These are phyloP conservation scores for Plasmodium coatneyi DNA, from an alignment of 169 alveolate genomes.

Conservation along the genomic window DNA sequence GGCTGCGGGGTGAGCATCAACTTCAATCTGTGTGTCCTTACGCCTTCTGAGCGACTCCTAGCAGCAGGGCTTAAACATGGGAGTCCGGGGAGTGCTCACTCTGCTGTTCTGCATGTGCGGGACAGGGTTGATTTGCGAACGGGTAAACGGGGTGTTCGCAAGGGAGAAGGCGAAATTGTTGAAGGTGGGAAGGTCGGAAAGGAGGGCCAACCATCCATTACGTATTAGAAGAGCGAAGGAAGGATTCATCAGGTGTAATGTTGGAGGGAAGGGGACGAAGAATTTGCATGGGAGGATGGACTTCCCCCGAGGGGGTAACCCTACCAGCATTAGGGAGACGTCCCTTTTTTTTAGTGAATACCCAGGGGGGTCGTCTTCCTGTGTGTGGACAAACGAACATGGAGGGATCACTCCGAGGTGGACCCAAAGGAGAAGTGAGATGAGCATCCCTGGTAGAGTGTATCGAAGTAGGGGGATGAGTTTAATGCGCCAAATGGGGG, in stretches of 20 bases:
- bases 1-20: not conserved
- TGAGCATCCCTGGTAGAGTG: not conserved
- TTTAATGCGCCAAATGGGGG: not conserved
- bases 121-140: not conserved
- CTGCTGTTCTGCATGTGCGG: slow-evolving; percentile 3
- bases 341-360: not conserved
- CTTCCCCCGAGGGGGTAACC: not conserved
- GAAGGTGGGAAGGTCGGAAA: not conserved
- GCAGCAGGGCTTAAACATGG: not conserved
- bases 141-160: not conserved
- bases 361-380: not conserved
- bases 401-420: not conserved
- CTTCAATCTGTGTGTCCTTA: not conserved
- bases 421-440: not conserved
- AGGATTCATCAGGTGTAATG: not conserved
- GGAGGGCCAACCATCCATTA: not conserved
- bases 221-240: not conserved
- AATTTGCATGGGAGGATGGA: not conserved
- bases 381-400: not conserved
- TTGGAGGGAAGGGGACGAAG: not conserved
- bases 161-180: not conserved
- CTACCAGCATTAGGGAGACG: not conserved
- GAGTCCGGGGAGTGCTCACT: not conserved
- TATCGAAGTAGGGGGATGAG: not conserved
- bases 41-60: not conserved